Conservation (phyloP, 2,329 filamentous ascomycete genomes). For the Xylariaceae sp. region DNA sequence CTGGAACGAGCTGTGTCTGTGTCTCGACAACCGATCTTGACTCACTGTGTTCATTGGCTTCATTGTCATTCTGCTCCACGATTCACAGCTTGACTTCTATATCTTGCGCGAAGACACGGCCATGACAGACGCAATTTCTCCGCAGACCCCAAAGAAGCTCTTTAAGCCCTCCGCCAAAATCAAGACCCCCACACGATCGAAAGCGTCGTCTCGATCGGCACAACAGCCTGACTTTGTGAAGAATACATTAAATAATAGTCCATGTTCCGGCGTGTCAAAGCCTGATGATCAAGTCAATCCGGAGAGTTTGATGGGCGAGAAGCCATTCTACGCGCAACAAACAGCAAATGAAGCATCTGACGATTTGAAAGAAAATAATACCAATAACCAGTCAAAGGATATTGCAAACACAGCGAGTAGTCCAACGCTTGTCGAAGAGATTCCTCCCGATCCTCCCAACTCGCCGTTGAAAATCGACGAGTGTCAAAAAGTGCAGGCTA, state of each 20-base stretch:
- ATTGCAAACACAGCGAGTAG: slow-evolving; percentile 1
- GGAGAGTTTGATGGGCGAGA: slow-evolving; percentile 14
- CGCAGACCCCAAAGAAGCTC: slow-evolving; percentile 30
- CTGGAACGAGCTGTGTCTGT: slow-evolving; percentile 1
- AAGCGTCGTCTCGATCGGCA: slow-evolving; percentile 16
- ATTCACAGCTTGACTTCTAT: slow-evolving; percentile 21
- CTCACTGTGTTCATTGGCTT: slow-evolving; percentile 7
- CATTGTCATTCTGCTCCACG: slow-evolving; percentile 21
- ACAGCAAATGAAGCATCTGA: slow-evolving; percentile 1
- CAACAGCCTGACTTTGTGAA: neutral
- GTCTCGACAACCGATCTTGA: slow-evolving; percentile 16
- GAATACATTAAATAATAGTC: neutral
- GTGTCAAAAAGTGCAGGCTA: slow-evolving; percentile 28
- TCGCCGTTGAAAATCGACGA: slow-evolving; percentile 26
- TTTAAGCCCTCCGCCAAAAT: slow-evolving; percentile 33
- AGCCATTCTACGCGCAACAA: slow-evolving; percentile 1
- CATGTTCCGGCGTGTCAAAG: neutral
- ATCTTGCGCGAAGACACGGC: slow-evolving; percentile 11
- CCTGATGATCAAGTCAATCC: slow-evolving; percentile 1
- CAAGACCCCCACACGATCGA: slow-evolving; percentile 28
- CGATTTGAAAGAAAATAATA: slow-evolving; percentile 2
- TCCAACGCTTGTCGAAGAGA: slow-evolving; percentile 8
- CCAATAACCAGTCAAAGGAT: slow-evolving; percentile 14
- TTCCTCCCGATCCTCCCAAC: slow-evolving; percentile 15
- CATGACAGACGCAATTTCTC: slow-evolving; percentile 28